Evolutionary conservation across 345 rosid genomes (phyloP), one percentile per base, ranked within the genome.

Genomic region (Hirschfeldia incana): DNA sequence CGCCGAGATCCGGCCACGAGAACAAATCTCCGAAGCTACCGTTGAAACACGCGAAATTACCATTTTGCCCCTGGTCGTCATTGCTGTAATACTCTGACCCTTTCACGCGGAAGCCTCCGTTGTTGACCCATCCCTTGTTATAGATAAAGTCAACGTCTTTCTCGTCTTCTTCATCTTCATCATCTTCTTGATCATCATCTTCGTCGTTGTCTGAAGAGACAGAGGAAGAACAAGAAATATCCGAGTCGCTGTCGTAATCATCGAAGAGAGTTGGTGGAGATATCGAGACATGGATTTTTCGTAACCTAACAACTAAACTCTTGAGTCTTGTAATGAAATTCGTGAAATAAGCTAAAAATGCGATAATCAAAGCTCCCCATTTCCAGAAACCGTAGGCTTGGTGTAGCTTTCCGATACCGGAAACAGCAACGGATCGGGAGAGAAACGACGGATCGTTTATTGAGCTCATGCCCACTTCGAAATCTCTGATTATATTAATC

Each of bases 321-420:
- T 85, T 88, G 80, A 91, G 16, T 55, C 82, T 83, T 61, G 66
- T 79, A 46, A 88, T 49, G 21, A 94, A 70, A 42, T 90, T 70
- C 4, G 89, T 79, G 65, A 94, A 75, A 26, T 94, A 87, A 70
- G 97, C 97, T 64, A 89, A 39, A 0, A 92, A 67, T 4, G 97
- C 94, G 2, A 94, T 83, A 36, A 94, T 80, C 42, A 80, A 70
- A 80, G 98, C 94, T 55, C 93, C 91, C 98, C 97, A 94, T 83
- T 87, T 94, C 87, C 87, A 88, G 51, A 90, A 79, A 61, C 80
- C 81, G 73, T 79, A 84, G 36, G 86, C 81, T 42, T 79, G 85
- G 42, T 80, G 80, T n/a, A 85, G 17, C 68, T 77, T 83, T 13
- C 75, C 85, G 51, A 82, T 33, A 13, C 86, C 79, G 8, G 89